Base-by-base conservation (phyloP, 176 grass and related monocot species). In the Oropetium thomaeum region DNA sequence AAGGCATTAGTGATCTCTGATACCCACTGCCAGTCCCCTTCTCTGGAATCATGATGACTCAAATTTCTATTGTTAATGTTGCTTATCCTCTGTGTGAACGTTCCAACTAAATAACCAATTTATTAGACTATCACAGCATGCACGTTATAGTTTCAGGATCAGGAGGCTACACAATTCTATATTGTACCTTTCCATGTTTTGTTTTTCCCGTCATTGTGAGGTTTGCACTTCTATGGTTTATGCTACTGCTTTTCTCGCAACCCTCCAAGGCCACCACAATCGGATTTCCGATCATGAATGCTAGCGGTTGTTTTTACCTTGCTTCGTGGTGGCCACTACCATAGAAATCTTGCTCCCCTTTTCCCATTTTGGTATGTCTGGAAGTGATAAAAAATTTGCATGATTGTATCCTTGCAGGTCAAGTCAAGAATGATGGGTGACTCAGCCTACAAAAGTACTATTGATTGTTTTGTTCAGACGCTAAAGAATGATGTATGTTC, bases 391-490 rank as follows among this genome's bases (percentile, higher is more conserved):
- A n/a, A 71, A 11, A n/a, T 26, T 45, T 8, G 11, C 22, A 35
- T n/a, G n/a, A n/a, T n/a, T n/a, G n/a, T n/a, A n/a, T 69, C 85
- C 55, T 75, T 85, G 70, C 84, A 94, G 87, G 87, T 98, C 49
- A 98, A 94, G 67, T 98, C 96, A 52, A 98, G 96, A 94, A 98
- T 98, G 91, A 98, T 94, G 91, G 96, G 96, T 43, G 96, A 94
- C 62, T 88, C 96, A n/a, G 60, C 91, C 34, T 98, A 98, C 76
- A 94, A 68, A 30, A 86, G 82, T 27, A 98, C 89, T 60, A n/a
- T 98, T 20, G 89, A 98, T 90, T 98, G 96, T 62, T 98, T 98
- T 39, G 78, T 92, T 75, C 89, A 98, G 89, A 98, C 96, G 8
- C 89, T 98, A 29, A 98, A 87, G 75, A 98, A 92, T 67, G 96